Evolutionary conservation across 208 protist genomes (phyloP).

Genomic region (Acanthamoeba healyi): DNA sequence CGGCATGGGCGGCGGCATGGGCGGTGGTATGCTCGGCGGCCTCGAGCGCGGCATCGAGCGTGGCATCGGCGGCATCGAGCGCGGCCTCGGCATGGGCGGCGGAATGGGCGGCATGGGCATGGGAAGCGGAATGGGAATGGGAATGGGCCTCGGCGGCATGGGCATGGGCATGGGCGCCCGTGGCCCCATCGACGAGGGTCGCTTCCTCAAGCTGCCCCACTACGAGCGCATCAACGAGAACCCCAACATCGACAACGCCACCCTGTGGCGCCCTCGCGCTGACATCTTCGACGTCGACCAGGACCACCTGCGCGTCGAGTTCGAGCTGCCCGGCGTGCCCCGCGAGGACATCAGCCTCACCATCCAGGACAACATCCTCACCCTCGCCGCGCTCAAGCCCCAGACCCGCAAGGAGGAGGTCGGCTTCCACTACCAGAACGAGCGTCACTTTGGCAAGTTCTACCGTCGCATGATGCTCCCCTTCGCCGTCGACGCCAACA

Average conservation of each 20-base stretch:
- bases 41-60: neutral
- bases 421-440: constrained; percentile 70
- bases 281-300: constrained; percentile 68
- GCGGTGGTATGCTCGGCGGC: neutral
- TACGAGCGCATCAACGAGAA: neutral
- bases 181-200: constrained; percentile 44
- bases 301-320: constrained; percentile 66
- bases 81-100: neutral
- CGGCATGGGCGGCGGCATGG: neutral
- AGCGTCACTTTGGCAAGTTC: constrained; percentile 76
- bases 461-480: constrained; percentile 56
- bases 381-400: constrained; percentile 62
- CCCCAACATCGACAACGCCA: constrained; percentile 68
- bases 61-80: neutral
- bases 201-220: constrained; percentile 69
- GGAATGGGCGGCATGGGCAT: neutral
- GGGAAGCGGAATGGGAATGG: constrained; percentile 16
- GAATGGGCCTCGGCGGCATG: constrained; percentile 23
- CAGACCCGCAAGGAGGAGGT: constrained; percentile 73
- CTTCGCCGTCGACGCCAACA: constrained; percentile 64
- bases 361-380: constrained; percentile 71
- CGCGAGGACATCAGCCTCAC: constrained; percentile 72
- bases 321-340: constrained; percentile 68
- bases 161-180: constrained; percentile 6
- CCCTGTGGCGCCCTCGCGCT: constrained; percentile 36